A percentile compares a stretch with the other conserved stretches of the same genome.
Evolutionary conservation across 768 basidiomycete species (phyloP).

Genomic region (Paxillus rubicundulus): DNA sequence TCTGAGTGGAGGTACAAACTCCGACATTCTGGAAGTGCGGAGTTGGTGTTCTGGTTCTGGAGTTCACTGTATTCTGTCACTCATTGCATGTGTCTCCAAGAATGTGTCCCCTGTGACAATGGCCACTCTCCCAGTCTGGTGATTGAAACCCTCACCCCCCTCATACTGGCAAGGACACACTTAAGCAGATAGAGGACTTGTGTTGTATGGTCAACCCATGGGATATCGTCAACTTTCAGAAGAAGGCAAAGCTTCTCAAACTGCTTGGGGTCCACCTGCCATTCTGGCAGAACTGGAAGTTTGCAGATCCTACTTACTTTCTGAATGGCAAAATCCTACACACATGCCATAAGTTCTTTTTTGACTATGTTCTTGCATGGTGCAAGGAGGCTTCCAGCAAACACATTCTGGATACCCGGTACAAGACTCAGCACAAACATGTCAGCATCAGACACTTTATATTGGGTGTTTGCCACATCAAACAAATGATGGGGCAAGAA

Average conservation of each 20-base stretch:
- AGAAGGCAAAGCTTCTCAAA: not conserved
- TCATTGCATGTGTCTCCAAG: slow-evolving; percentile 6
- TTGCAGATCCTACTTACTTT: not conserved
- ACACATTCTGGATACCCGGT: not conserved
- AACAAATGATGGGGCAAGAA: slow-evolving; percentile 42
- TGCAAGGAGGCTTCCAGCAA: slow-evolving; percentile 1
- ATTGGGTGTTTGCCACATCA: slow-evolving; percentile 36
- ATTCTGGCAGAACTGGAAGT: slow-evolving; percentile 3
- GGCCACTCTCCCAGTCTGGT: slow-evolving; percentile 11
- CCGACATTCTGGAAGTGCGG: no score
- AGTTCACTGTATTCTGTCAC: no score
- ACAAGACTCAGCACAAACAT: not conserved
- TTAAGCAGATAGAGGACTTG: not conserved
- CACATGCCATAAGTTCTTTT: slow-evolving; percentile 5
- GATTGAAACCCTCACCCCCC: no score
- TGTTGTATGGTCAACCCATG: slow-evolving; percentile 16
- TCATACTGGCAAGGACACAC: no score
- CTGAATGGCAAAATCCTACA: slow-evolving; percentile 8
- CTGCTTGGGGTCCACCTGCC: not conserved
- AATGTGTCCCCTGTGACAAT: slow-evolving; percentile 13
- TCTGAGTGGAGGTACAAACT: no score
- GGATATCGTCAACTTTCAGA: slow-evolving; percentile 26
- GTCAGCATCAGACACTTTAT: slow-evolving; percentile 37
- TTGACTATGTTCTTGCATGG: slow-evolving; percentile 8
- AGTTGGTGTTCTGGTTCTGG: no score